These are phyloP conservation scores for Rhizophora mangle DNA, from an alignment of 345 rosid species.

Conservation along the genomic window DNA sequence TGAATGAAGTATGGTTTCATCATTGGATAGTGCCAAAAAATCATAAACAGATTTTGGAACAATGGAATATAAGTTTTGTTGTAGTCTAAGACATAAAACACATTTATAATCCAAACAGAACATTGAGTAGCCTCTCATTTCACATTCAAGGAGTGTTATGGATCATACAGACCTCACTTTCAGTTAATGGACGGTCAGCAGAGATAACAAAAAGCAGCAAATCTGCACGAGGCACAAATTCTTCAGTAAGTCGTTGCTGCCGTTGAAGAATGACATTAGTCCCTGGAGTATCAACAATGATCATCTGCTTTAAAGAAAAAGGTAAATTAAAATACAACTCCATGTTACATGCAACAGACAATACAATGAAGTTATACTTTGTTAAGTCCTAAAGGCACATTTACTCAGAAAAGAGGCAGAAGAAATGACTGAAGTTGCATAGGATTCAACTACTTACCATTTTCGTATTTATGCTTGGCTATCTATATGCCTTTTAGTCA, in stretches of 20 bases:
- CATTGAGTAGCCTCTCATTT: background rate
- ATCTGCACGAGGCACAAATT: conserved; percentile 92
- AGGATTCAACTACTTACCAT: too few relatives aligned
- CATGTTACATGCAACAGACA: conserved; percentile 6
- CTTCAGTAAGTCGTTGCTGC: conserved; percentile 94
- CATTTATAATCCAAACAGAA: background rate
- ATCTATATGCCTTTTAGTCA: too few relatives aligned
- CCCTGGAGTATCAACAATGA: conserved; percentile 89
- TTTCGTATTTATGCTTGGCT: too few relatives aligned
- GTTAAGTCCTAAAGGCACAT: background rate
- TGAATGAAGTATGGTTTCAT: too few relatives aligned
- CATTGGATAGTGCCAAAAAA: too few relatives aligned
- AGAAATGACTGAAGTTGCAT: too few relatives aligned
- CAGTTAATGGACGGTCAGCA: conserved; percentile 93
- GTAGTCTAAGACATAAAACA: too few relatives aligned
- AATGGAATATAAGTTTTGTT: too few relatives aligned
- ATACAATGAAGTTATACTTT: background rate
- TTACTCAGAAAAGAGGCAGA: background rate
- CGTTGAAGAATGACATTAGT: conserved; percentile 97
- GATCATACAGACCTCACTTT: conserved; percentile 73
- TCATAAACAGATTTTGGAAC: too few relatives aligned
- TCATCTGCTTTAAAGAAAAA: conserved; percentile 53
- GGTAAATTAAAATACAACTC: conserved; percentile 14
- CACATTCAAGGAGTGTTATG: conserved; percentile 11
- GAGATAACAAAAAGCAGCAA: conserved; percentile 92